These are phyloP conservation scores for Leccinum sublutescens DNA, from an alignment of 768 basidiomycete genomes.

Conservation along the genomic window DNA sequence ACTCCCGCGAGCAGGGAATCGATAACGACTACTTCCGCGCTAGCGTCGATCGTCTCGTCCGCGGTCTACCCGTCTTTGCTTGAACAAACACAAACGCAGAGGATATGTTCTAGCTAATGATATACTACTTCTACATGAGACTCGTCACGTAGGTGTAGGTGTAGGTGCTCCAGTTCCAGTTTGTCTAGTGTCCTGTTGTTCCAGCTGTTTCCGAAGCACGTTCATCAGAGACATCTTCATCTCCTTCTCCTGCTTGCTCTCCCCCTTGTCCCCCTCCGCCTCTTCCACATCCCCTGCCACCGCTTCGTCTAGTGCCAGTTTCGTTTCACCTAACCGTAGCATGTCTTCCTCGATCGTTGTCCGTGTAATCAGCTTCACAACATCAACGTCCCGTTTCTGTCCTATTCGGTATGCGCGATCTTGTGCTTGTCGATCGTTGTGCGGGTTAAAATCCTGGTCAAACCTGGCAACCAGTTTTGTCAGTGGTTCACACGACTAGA, in stretches of 20 bases:
- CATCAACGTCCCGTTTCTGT: slow-evolving; percentile 90
- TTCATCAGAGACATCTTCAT: slow-evolving; percentile 88
- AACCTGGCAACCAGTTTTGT: slow-evolving; percentile 52
- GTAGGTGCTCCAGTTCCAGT: slow-evolving; percentile 3
- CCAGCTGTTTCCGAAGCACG: slow-evolving; percentile 79
- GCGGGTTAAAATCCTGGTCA: slow-evolving; percentile 97
- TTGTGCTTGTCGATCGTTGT: slow-evolving; percentile 97
- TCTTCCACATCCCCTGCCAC: slow-evolving; percentile 76
- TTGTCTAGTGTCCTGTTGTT: slow-evolving; percentile 43
- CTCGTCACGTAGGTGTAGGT: slow-evolving; percentile 7
- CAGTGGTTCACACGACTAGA: background rate
- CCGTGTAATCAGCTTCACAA: slow-evolving; percentile 88
- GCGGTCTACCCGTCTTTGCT: slow-evolving; percentile 51
- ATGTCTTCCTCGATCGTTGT: slow-evolving; percentile 98
- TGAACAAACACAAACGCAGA: slow-evolving; percentile 16
- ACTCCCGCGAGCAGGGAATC: slow-evolving; percentile 79
- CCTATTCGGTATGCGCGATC: slow-evolving; percentile 98
- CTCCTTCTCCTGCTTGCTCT: slow-evolving; percentile 67
- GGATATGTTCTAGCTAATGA: slow-evolving; percentile 23
- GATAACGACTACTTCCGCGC: slow-evolving; percentile 91
- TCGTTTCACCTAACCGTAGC: slow-evolving; percentile 83
- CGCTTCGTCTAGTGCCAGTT: slow-evolving; percentile 89
- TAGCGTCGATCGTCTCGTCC: slow-evolving; percentile 73
- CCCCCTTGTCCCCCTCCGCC: slow-evolving; percentile 55
- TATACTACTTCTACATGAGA: slow-evolving; percentile 13